These are phyloP conservation scores for Candida saitoana DNA, from an alignment of 805 yeast species.

Conservation along the genomic window DNA sequence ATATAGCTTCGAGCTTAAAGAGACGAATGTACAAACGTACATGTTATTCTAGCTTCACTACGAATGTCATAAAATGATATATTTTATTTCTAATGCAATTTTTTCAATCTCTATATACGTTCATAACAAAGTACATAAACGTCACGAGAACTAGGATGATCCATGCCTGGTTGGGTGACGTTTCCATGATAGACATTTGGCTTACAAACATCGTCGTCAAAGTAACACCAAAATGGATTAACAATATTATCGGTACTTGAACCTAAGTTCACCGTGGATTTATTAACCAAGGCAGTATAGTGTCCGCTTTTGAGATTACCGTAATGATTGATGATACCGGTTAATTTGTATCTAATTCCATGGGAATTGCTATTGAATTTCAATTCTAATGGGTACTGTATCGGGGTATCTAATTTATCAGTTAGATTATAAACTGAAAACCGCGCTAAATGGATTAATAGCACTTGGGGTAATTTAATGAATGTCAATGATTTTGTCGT, in stretches of 20 bases:
- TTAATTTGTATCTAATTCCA: slow-evolving; percentile 47
- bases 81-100: not conserved
- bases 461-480: slow-evolving; percentile 33
- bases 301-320: slow-evolving; percentile 74
- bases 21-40: no score
- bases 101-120: slow-evolving; percentile 14
- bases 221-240: slow-evolving; percentile 61
- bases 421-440: slow-evolving; percentile 49
- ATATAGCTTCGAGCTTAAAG: no score
- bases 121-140: slow-evolving; percentile 72
- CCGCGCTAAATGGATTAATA: slow-evolving; percentile 39
- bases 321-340: slow-evolving; percentile 65
- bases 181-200: slow-evolving; percentile 45
- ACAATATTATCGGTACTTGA: slow-evolving; percentile 23
- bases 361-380: slow-evolving; percentile 36
- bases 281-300: slow-evolving; percentile 65
- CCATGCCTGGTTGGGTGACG: slow-evolving; percentile 30
- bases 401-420: slow-evolving; percentile 46
- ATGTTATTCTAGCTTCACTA: no score
- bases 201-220: slow-evolving; percentile 66
- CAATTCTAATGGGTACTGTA: slow-evolving; percentile 54
- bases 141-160: slow-evolving; percentile 46
- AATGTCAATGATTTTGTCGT: slow-evolving; percentile 25
- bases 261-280: slow-evolving; percentile 17
- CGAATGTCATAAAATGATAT: no score